Evolutionary conservation across 805 yeast species (phyloP).

Genomic region (Lipomyces starkeyi): DNA sequence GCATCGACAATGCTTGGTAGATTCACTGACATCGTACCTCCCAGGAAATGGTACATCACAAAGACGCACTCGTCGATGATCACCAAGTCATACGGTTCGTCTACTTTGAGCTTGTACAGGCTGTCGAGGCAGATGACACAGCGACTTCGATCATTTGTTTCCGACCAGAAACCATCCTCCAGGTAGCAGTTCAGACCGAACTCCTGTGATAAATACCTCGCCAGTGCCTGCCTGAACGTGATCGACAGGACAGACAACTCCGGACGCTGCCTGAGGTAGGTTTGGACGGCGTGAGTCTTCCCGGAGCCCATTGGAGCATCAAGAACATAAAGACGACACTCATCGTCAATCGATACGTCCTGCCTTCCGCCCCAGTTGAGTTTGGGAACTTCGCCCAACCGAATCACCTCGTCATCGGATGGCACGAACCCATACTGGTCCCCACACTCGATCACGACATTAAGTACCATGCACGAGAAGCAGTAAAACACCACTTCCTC

Average conservation of each 20-base stretch:
- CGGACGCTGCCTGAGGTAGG: background rate
- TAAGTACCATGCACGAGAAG: background rate
- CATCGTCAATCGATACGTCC: slow-evolving; percentile 7
- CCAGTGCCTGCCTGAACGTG: slow-evolving; percentile 1
- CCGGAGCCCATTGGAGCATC: slow-evolving; percentile 12
- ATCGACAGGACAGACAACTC: slow-evolving; percentile 1
- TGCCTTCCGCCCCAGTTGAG: slow-evolving; percentile 7
- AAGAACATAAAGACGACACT: background rate
- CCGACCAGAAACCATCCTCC: slow-evolving; percentile 1
- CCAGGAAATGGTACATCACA: background rate
- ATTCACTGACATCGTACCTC: background rate
- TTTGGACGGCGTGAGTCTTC: slow-evolving; percentile 8
- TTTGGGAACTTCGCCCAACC: background rate
- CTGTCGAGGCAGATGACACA: slow-evolving; percentile 3
- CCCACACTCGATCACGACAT: slow-evolving; percentile 8
- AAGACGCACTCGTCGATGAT: background rate
- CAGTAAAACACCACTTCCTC: slow-evolving; percentile 12
- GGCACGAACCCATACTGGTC: slow-evolving; percentile 13
- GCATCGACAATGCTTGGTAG: background rate
- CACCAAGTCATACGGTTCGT: background rate
- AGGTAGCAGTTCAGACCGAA: slow-evolving; percentile 4
- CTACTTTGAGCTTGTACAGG: background rate
- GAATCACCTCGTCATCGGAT: background rate
- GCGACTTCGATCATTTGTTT: slow-evolving; percentile 1
- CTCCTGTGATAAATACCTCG: background rate